phyloP scores from a whole-genome alignment of 306 rosid genomes.

The Trifolium repens region DNA sequence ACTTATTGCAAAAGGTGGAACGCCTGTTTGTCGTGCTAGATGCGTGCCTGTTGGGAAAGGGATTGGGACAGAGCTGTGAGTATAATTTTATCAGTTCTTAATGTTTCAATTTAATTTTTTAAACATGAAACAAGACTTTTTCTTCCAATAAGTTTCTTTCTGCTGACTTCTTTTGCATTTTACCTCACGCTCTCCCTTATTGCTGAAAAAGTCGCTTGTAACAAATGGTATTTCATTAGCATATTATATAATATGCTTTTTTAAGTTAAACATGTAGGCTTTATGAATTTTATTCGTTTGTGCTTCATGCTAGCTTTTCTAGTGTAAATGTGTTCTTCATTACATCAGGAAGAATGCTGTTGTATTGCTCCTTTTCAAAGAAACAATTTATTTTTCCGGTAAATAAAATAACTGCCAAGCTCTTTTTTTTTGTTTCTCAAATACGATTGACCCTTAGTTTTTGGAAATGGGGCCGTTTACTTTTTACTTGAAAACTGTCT shows the following conservation, averaged over 20 bases:
- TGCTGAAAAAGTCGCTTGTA: background rate
- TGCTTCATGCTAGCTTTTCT: conserved; percentile 11
- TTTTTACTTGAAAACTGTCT: conserved; percentile 4
- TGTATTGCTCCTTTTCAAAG: conserved; percentile 5
- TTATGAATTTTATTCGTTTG: conserved; percentile 24
- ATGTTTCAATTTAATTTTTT: conserved; percentile 31
- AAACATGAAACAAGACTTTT: conserved; percentile 11
- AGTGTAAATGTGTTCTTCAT: conserved; percentile 11
- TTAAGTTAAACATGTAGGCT: conserved; percentile 2
- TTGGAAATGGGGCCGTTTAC: conserved; percentile 25
- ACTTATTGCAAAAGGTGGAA: conserved; percentile 94
- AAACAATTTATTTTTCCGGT: background rate
- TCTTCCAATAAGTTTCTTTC: conserved; percentile 19
- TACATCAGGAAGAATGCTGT: conserved; percentile 4
- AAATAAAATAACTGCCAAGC: background rate
- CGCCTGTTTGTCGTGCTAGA: conserved; percentile 95
- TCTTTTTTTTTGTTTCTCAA: background rate
- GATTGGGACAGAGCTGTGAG: conserved; percentile 90
- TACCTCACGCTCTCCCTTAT: background rate
- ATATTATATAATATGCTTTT: background rate
- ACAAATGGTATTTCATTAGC: conserved; percentile 1
- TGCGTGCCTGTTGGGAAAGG: conserved; percentile 93
- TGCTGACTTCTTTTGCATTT: conserved; percentile 18
- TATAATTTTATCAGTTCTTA: conserved; percentile 39
- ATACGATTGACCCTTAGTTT: background rate